Evolutionary conservation across 495 filamentous ascomycete species (phyloP).

Genomic region (Tuber brumale): DNA sequence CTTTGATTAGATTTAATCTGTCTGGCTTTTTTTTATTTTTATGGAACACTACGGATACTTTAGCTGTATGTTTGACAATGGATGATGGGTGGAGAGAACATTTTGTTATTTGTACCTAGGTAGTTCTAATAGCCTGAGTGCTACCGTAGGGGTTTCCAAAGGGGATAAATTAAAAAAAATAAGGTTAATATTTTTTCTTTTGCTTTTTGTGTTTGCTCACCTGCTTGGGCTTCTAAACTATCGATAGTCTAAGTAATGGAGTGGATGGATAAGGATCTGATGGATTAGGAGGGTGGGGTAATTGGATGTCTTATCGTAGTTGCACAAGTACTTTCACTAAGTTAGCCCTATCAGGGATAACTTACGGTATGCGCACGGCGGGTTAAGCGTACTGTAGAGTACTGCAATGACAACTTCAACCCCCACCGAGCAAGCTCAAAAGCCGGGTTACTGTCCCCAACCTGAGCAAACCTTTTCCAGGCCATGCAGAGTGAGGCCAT

Average conservation of each 20-base stretch:
- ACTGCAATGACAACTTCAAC: too few relatives aligned
- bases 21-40: not conserved
- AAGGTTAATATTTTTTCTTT: not conserved
- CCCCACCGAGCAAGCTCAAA: too few relatives aligned
- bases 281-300: not conserved
- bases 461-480: too few relatives aligned
- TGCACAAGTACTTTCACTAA: not conserved
- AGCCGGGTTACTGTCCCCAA: too few relatives aligned
- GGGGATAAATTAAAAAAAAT: not conserved
- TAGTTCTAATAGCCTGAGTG: not conserved
- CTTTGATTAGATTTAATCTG: constrained; percentile 50
- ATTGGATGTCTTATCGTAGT: not conserved
- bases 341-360: too few relatives aligned
- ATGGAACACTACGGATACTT: not conserved
- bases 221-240: too few relatives aligned
- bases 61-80: constrained; percentile 9
- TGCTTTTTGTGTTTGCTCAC: not conserved
- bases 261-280: not conserved
- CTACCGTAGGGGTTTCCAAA: not conserved
- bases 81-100: not conserved
- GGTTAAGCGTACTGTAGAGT: too few relatives aligned
- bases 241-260: too few relatives aligned
- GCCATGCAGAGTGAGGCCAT: too few relatives aligned
- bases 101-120: constrained; percentile 8
- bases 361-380: too few relatives aligned